Evolutionary conservation across 306 rosid genomes (phyloP).

Genomic region (Prunus kanzakura): DNA sequence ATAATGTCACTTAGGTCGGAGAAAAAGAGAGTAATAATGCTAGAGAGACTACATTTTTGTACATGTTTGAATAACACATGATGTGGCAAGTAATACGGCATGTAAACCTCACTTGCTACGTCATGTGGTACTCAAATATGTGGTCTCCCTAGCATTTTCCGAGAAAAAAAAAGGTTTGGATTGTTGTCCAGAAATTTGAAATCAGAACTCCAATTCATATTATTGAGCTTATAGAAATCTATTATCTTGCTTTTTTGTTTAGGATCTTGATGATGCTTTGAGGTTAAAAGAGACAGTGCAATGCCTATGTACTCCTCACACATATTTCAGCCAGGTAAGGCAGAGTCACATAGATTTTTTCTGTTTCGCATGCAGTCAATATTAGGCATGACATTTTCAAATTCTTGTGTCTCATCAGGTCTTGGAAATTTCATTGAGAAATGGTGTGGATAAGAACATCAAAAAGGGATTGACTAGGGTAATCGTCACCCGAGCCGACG

Average conservation of each 20-base stretch:
- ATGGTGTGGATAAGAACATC: constrained; percentile 50
- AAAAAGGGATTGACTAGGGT: constrained; percentile 78
- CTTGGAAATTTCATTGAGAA: constrained; percentile 51
- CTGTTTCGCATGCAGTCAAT: neutral
- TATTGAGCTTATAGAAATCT: neutral
- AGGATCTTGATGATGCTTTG: constrained; percentile 60
- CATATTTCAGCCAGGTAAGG: constrained; percentile 64
- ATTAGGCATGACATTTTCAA: neutral
- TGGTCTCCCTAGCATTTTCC: no score
- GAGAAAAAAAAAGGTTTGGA: no score
- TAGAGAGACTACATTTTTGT: no score
- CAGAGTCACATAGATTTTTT: neutral
- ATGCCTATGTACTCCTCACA: constrained; percentile 66
- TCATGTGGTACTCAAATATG: no score
- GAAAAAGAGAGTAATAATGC: no score
- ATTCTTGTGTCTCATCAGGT: constrained; percentile 33
- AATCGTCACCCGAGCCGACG: constrained; percentile 74
- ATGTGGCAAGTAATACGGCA: no score
- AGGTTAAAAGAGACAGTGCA: constrained; percentile 63
- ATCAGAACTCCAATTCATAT: neutral
- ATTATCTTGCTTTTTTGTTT: neutral
- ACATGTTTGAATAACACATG: no score
- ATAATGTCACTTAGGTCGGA: neutral
- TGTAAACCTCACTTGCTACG: no score
- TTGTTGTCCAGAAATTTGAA: no score